Conservation (phyloP, 176 grass and related monocot species). For the Bonia amplexicaulis region DNA sequence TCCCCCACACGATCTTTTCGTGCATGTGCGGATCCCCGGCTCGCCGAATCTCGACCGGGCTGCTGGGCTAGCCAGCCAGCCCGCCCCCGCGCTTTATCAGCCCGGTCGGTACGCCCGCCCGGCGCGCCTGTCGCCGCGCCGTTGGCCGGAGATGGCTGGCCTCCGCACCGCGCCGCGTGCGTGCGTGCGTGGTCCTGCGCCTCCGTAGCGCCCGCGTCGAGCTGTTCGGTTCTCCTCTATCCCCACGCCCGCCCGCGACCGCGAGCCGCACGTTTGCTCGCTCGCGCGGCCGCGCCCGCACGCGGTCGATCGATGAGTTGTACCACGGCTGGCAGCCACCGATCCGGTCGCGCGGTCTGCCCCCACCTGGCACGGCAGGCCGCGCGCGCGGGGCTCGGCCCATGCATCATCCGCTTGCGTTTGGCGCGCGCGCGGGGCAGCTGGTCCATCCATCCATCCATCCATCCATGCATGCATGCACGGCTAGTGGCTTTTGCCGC, state of each 20-base stretch:
- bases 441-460: neutral
- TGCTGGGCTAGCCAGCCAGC: neutral
- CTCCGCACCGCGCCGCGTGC: neutral
- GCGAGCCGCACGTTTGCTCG: neutral
- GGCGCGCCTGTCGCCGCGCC: conserved; percentile 1
- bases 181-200: neutral
- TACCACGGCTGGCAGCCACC: neutral
- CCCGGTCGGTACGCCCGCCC: neutral
- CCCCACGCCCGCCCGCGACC: neutral
- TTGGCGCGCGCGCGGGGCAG: neutral
- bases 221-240: neutral
- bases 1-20: neutral
- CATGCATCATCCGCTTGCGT: neutral
- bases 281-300: neutral
- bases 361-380: neutral
- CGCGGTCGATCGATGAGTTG: neutral
- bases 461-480: neutral
- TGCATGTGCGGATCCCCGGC: conserved; percentile 20
- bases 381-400: neutral
- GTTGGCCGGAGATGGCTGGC: neutral
- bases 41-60: conserved; percentile 5
- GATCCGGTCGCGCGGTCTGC: neutral
- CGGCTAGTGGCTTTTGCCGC: neutral
- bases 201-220: neutral
- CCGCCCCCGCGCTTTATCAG: neutral